phyloP scores from a whole-genome alignment of 2,329 filamentous ascomycete species.

The Xylaria sp. region DNA sequence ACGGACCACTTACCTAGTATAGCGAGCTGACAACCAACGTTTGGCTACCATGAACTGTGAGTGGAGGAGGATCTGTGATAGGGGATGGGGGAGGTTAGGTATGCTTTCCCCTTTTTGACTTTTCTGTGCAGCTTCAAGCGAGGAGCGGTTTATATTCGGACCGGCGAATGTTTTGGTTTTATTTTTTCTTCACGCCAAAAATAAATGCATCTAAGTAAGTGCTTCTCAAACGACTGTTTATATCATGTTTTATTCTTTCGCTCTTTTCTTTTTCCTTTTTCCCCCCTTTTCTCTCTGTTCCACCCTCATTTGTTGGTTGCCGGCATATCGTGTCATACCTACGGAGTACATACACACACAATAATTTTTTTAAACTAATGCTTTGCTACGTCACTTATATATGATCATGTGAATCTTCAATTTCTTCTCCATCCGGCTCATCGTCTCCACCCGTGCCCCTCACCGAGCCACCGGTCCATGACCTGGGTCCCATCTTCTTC shows the following conservation, averaged over 20 bases:
- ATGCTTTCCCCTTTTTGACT: background rate
- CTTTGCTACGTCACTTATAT: constrained; percentile 34
- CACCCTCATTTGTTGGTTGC: background rate
- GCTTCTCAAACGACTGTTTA: no score
- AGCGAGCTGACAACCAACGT: background rate
- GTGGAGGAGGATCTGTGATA: constrained; percentile 4
- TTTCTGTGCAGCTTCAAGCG: background rate
- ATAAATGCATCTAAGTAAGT: no score
- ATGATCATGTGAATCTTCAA: constrained; percentile 37
- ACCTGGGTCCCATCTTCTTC: background rate
- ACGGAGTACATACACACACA: constrained; percentile 4
- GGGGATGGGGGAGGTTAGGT: background rate
- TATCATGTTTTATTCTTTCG: background rate
- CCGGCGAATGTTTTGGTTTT: no score
- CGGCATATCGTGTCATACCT: constrained; percentile 10
- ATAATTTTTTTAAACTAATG: constrained; percentile 8
- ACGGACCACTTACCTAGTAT: constrained; percentile 22
- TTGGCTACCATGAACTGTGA: background rate
- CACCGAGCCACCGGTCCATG: constrained; percentile 26
- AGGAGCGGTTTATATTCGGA: background rate
- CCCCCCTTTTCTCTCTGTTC: background rate
- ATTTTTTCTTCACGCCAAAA: no score
- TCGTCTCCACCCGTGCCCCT: constrained; percentile 25
- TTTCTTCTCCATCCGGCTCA: constrained; percentile 19
- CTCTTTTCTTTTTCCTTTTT: background rate